Conservation (phyloP, 306 rosid species). For the Adenanthera pavonina region DNA sequence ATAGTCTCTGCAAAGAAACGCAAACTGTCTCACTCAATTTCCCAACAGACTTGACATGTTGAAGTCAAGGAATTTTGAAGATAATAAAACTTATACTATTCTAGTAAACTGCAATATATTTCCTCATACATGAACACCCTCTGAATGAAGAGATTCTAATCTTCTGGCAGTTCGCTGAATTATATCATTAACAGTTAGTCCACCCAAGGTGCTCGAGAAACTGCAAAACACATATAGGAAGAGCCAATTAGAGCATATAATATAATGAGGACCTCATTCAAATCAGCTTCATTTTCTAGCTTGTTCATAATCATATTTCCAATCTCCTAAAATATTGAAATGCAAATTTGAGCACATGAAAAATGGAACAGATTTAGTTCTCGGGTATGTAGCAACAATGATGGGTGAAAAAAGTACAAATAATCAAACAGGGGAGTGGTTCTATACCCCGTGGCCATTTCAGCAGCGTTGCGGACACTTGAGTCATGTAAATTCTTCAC, state of each 20-base stretch:
- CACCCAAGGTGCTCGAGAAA: constrained; percentile 77
- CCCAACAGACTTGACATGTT: constrained; percentile 1
- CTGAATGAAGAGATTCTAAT: constrained; percentile 90
- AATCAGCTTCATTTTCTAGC: neutral
- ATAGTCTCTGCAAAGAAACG: constrained; percentile 80
- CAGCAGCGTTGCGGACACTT: constrained; percentile 93
- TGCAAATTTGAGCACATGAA: constrained; percentile 24
- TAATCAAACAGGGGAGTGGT: constrained; percentile 5
- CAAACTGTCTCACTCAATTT: constrained; percentile 28
- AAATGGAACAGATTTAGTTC: constrained; percentile 20
- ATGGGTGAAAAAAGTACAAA: constrained; percentile 20
- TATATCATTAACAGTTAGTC: constrained; percentile 78
- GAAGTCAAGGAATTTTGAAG: constrained; percentile 1
- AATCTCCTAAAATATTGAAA: constrained; percentile 1
- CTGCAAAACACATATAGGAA: constrained; percentile 54
- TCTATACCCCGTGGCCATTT: constrained; percentile 95
- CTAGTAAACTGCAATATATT: constrained; percentile 25
- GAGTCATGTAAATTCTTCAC: constrained; percentile 84
- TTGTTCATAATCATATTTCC: neutral
- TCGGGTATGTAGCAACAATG: neutral
- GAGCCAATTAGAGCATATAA: constrained; percentile 18
- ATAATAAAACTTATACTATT: constrained; percentile 15
- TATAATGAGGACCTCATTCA: constrained; percentile 1
- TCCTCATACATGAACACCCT: constrained; percentile 89
- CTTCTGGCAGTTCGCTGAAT: constrained; percentile 82